A percentile compares a stretch with the other conserved stretches of the same genome.
Conservation (phyloP, 2,329 filamentous ascomycete genomes). For the Cercospora zeina region DNA sequence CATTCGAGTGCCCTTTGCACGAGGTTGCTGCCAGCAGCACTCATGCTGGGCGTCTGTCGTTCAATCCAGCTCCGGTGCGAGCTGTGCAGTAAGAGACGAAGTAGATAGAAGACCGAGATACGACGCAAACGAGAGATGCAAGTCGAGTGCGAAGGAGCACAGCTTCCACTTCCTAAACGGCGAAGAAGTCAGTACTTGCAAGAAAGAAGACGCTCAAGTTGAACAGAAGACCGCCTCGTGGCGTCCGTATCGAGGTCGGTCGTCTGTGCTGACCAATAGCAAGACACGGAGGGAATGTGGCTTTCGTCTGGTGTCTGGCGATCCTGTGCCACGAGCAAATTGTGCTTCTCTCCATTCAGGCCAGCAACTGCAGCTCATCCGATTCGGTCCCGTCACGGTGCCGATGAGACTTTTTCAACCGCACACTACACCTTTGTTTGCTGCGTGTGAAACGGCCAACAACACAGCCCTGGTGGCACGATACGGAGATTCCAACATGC, state of each 20-base stretch:
- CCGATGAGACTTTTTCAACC: constrained; percentile 3
- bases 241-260: neutral
- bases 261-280: constrained; percentile 12
- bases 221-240: constrained; percentile 4
- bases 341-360: neutral
- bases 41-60: constrained; percentile 10
- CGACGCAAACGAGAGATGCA: constrained; percentile 9
- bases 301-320: constrained; percentile 7
- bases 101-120: neutral
- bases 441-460: neutral
- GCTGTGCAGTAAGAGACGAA: neutral
- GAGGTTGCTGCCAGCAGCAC: constrained; percentile 12
- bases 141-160: constrained; percentile 1
- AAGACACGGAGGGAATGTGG: neutral
- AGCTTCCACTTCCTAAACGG: neutral
- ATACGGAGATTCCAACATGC: neutral
- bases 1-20: constrained; percentile 14
- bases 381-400: constrained; percentile 11
- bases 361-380: neutral
- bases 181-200: constrained; percentile 1
- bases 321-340: constrained; percentile 9
- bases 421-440: neutral
- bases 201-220: neutral
- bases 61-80: neutral
- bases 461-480: neutral